These are phyloP conservation scores for Spinacia oleracea DNA, from an alignment of 179 eudicot species.

Conservation along the genomic window DNA sequence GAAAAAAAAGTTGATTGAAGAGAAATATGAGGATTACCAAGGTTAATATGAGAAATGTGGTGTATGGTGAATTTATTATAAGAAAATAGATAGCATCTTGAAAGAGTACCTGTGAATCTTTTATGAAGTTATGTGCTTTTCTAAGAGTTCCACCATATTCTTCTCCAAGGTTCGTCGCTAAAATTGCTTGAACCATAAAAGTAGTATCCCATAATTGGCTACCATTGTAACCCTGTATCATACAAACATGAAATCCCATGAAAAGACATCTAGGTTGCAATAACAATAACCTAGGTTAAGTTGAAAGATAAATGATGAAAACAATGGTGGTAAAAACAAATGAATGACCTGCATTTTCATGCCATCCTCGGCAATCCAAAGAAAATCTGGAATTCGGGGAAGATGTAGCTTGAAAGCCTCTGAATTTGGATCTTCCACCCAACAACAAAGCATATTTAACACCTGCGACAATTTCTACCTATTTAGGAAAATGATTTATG, in stretches of 20 bases:
- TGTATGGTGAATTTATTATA: constrained; percentile 10
- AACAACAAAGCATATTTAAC: constrained; percentile 60
- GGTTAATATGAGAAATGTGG: background rate
- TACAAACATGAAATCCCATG: constrained; percentile 6
- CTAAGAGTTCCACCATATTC: constrained; percentile 59
- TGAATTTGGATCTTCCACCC: constrained; percentile 65
- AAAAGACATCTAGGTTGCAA: constrained; percentile 10
- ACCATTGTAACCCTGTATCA: constrained; percentile 52
- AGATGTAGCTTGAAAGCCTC: constrained; percentile 66
- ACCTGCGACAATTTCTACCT: constrained; percentile 34
- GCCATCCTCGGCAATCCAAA: constrained; percentile 70
- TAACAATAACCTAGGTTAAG: background rate
- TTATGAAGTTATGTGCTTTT: constrained; percentile 67
- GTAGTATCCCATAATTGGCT: constrained; percentile 71
- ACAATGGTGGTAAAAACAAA: background rate
- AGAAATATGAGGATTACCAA: background rate
- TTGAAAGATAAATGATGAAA: background rate
- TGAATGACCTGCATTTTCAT: constrained; percentile 55
- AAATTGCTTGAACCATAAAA: constrained; percentile 76
- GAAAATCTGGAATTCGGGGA: constrained; percentile 52
- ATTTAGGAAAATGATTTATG: background rate
- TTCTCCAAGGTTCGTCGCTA: constrained; percentile 57
- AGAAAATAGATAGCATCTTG: constrained; percentile 5
- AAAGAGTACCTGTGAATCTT: constrained; percentile 38
- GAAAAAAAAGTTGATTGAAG: constrained; percentile 14